Evolutionary conservation across 2,329 filamentous ascomycete species (phyloP), one percentile per base, ranked within the genome.

Genomic region (Alternaria gaisen): DNA sequence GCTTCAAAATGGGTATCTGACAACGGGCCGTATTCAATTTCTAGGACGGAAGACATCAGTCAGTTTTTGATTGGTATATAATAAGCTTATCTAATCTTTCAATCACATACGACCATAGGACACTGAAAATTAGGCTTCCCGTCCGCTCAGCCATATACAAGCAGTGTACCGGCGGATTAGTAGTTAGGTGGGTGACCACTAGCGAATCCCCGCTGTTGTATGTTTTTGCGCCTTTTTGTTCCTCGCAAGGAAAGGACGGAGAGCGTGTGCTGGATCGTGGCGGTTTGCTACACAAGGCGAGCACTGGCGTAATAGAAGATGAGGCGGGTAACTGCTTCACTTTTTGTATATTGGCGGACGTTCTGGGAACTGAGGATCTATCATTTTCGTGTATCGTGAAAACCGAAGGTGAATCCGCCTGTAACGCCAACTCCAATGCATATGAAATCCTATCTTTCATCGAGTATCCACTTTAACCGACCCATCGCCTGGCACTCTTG

Each of bases 401-500:
- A 47, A 34, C 34, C 30, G 20, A 32, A 44, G 20, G 10, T 54
- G 26, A 54, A 47, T 20, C 28, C 43, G 16, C 16, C 42, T 26
- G 36, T 47, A 55, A 58, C 56, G 56, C 51, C 51, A 44, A 36
- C 28, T 26, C 20, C 40, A 30, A 53, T 53, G 51, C 51, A 53
- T 44, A 28, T 38, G 10, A 12, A 32, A 16, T 34, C 51, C 10
- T 20, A 22, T 26, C 24, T 26, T 8, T 28, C 18, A 4, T n/a
- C 38, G 40, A 20, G 20, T n/a, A 20, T 26, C n/a, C 34, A 20
- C 53, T 58, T 36, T 50, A 64, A n/a, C 91, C 92, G 72, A 96
- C 91, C 94, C 94, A 97, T 78, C 89, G 87, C 77, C 94, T 90
- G 6, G 92, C 93, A 75, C 91, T 97, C 82, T 88, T 89, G 82